Base-by-base conservation (phyloP, 768 basidiomycete genomes). In the Cystobasidium onofrii region DNA sequence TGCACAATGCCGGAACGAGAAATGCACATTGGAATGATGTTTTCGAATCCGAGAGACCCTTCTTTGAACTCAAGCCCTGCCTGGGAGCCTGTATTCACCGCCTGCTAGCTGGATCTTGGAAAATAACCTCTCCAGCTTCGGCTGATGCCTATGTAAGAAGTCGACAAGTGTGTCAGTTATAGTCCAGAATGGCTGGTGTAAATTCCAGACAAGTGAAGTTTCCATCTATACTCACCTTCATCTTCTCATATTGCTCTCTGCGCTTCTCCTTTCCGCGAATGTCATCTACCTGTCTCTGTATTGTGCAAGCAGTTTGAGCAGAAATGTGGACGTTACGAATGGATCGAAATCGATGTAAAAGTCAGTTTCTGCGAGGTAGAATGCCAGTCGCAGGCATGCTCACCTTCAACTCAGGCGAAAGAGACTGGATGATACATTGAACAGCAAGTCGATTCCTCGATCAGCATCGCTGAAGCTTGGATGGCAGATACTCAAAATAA, bases 361-460 rank as follows among this genome's bases (percentile, higher is more conserved):
- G n/a, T n/a, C n/a, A n/a, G n/a, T n/a, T n/a, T n/a, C n/a, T n/a
- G n/a, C n/a, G n/a, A n/a, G n/a, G n/a, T 43, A 43, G 41, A 7
- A 43, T 43, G 41, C 7, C 41, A 43, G 9, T 7, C 41, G 41
- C 41, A 43, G 41, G 46, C 46, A 64, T 23, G 25, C 69, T 34
- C 23, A 71, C 69, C 54, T 55, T 33, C 34, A 71, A 55, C 13
- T 71, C 69, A 23, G 69, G 69, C 29, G 69, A 71, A 2, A 71
- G 55, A 10, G 69, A 55, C 69, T 71, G 69, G 4, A 31, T 13
- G 7, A n/a, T 23, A 52, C 39, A 15, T 15, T 6, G 15, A 9
- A 15, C 34, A 67, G 29, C 20, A 34, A 39, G n/a, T 1, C 69
- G 36, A 36, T 7, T 71, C 69, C 20, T 34, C 57, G 57, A 71